These are phyloP conservation scores for Neofusicoccum parvum DNA, from an alignment of 2,329 filamentous ascomycete species.

Conservation along the genomic window DNA sequence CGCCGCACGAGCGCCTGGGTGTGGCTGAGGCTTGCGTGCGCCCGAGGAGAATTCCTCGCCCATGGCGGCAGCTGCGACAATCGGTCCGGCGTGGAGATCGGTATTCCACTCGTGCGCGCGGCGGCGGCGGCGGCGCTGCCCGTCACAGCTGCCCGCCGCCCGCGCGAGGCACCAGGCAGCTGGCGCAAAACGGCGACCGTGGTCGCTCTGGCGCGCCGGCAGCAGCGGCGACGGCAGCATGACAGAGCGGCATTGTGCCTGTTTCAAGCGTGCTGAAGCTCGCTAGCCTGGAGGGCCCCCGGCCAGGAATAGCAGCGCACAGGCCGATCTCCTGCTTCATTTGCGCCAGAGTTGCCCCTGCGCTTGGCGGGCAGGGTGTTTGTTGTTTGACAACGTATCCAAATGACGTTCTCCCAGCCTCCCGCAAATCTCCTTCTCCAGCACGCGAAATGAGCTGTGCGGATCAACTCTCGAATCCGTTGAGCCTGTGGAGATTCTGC, in stretches of 20 bases:
- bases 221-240: neutral
- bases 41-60: constrained; percentile 8
- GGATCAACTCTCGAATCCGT: constrained; percentile 7
- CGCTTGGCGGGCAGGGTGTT: constrained; percentile 16
- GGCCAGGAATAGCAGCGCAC: constrained; percentile 14
- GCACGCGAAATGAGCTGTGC: constrained; percentile 19
- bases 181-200: constrained; percentile 10
- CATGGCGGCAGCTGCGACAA: constrained; percentile 5
- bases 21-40: constrained; percentile 15
- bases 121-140: neutral
- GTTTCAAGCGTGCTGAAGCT: constrained; percentile 18
- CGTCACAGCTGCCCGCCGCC: neutral
- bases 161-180: neutral
- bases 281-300: constrained; percentile 7
- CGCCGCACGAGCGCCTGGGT: constrained; percentile 11
- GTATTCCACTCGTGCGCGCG: neutral
- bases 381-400: constrained; percentile 18
- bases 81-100: constrained; percentile 13
- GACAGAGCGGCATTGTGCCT: constrained; percentile 14
- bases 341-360: constrained; percentile 18
- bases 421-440: constrained; percentile 18
- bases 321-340: constrained; percentile 15
- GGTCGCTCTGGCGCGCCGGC: constrained; percentile 4
- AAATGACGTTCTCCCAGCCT: constrained; percentile 20
- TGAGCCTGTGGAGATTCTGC: constrained; percentile 12